Conservation (phyloP, 2,329 filamentous ascomycete genomes). For the Claviceps africana region DNA sequence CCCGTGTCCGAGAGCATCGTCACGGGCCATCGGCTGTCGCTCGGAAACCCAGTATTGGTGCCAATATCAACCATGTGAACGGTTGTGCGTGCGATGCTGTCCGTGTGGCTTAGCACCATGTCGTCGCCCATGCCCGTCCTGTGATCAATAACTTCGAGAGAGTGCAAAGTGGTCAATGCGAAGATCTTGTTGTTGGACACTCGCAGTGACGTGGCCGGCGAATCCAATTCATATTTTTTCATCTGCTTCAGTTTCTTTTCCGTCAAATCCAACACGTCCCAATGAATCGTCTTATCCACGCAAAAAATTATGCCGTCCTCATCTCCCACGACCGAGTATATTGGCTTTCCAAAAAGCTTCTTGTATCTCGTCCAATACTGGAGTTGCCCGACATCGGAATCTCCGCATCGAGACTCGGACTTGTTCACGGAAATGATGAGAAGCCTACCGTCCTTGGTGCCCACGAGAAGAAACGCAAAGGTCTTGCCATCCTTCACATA, state of each 20-base stretch:
- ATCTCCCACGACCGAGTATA: constrained; percentile 43
- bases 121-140: constrained; percentile 21
- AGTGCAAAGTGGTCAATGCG: constrained; percentile 39
- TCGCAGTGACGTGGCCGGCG: constrained; percentile 35
- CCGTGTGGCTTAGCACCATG: constrained; percentile 30
- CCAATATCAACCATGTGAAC: constrained; percentile 34
- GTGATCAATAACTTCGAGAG: constrained; percentile 40
- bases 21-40: constrained; percentile 22
- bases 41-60: constrained; percentile 11
- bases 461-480: constrained; percentile 50
- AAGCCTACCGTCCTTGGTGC: constrained; percentile 39
- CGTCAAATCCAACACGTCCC: constrained; percentile 36
- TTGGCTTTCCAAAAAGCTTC: constrained; percentile 29
- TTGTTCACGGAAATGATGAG: constrained; percentile 38
- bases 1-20: constrained; percentile 34
- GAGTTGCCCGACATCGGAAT: constrained; percentile 16
- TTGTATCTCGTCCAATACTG: constrained; percentile 41
- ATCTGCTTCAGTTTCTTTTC: constrained; percentile 37
- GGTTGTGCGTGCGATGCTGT: constrained; percentile 29
- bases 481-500: constrained; percentile 40
- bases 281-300: constrained; percentile 37
- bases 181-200: constrained; percentile 34
- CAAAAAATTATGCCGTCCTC: constrained; percentile 44
- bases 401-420: constrained; percentile 6
- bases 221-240: constrained; percentile 35